Evolutionary conservation across 305 asterid species (phyloP).

Genomic region (Solanum aculeatissimum): DNA sequence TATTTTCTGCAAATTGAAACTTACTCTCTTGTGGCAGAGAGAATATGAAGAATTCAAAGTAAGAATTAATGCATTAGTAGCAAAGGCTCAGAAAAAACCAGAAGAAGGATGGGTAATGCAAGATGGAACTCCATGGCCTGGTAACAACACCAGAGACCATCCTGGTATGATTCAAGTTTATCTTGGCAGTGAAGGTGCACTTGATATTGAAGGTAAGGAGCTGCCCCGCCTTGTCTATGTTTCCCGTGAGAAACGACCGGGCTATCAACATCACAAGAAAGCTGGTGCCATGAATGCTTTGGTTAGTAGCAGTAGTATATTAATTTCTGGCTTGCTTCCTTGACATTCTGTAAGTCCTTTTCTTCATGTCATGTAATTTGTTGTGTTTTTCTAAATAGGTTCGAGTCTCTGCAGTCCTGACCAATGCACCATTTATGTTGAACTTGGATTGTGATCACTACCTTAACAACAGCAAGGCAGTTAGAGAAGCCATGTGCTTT

Average conservation of each 20-base stretch:
- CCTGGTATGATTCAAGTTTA: conserved; percentile 95
- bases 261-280: conserved; percentile 75
- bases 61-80: conserved; percentile 61
- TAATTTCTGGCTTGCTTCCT: background rate
- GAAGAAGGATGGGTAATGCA: conserved; percentile 94
- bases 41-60: conserved; percentile 81
- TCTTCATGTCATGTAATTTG: background rate
- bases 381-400: conserved; percentile 21
- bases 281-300: conserved; percentile 85
- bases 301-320: conserved; percentile 16
- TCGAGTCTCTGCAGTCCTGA: conserved; percentile 69
- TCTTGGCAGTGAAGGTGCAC: conserved; percentile 78
- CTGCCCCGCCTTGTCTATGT: conserved; percentile 68
- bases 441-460: conserved; percentile 88
- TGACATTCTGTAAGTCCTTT: background rate
- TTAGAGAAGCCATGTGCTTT: conserved; percentile 79
- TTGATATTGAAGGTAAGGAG: conserved; percentile 76
- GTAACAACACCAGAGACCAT: conserved; percentile 72
- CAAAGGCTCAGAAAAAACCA: conserved; percentile 85
- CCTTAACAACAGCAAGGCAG: conserved; percentile 73
- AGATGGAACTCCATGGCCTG: conserved; percentile 89
- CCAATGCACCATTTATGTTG: conserved; percentile 75
- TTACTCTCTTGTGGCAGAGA: conserved; percentile 31
- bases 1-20: background rate
- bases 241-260: conserved; percentile 80